These are phyloP conservation scores for Serendipita vermifera DNA, from an alignment of 768 basidiomycete genomes.

Conservation along the genomic window DNA sequence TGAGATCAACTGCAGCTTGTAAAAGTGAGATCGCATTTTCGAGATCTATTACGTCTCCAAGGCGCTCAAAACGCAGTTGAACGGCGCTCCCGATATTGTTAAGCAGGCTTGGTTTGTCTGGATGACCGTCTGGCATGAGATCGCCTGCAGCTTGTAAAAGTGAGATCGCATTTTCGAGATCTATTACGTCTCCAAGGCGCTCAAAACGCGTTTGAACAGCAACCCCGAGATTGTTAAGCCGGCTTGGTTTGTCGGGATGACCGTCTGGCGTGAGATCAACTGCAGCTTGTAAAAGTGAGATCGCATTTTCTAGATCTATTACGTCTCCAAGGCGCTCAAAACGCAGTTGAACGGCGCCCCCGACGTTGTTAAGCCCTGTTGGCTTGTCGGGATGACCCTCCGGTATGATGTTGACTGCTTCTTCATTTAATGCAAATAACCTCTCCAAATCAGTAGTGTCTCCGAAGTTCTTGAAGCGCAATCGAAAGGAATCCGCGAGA, in stretches of 20 bases:
- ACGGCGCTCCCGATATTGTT: conserved; percentile 11
- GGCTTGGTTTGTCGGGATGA: conserved; percentile 16
- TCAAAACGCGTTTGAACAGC: conserved; percentile 22
- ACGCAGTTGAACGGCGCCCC: conserved; percentile 16
- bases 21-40: neutral
- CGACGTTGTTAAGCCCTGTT: conserved; percentile 16
- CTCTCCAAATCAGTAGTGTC: conserved; percentile 14
- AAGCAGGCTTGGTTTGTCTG: conserved; percentile 12
- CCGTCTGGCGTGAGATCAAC: conserved; percentile 18
- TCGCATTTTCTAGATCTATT: conserved; percentile 20
- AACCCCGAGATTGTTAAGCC: conserved; percentile 21
- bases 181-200: conserved; percentile 12
- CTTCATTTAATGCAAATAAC: conserved; percentile 16
- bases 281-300: conserved; percentile 19
- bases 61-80: conserved; percentile 12
- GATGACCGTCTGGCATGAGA: conserved; percentile 11
- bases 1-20: conserved; percentile 8
- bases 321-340: conserved; percentile 20
- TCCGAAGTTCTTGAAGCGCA: conserved; percentile 9
- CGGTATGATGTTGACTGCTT: conserved; percentile 14
- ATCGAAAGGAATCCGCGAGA: conserved; percentile 12
- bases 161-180: conserved; percentile 13
- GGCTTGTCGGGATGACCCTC: conserved; percentile 10
- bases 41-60: conserved; percentile 10
- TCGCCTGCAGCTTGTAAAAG: conserved; percentile 3